Evolutionary conservation across 164 flowering plant genomes (phyloP).

Genomic region (Sextonia rubra): DNA sequence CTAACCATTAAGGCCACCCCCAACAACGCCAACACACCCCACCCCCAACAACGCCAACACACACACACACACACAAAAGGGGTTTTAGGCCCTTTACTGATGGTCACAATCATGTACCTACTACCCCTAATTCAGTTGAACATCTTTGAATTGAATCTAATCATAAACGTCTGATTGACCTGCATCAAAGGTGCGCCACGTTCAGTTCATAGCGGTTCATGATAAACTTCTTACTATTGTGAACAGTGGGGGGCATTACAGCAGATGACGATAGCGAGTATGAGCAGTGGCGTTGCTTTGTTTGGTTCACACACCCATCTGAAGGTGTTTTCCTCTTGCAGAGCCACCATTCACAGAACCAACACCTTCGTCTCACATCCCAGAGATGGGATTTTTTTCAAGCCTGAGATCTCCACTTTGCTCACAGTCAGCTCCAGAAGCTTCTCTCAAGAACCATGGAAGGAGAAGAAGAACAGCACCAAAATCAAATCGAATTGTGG

Average conservation of each 20-base stretch:
- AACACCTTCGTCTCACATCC: neutral
- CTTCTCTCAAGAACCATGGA: neutral
- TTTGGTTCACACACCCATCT: neutral
- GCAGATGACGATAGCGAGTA: constrained; percentile 2
- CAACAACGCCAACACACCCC: too few species aligned
- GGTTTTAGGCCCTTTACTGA: too few species aligned
- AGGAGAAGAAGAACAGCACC: neutral
- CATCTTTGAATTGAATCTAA: too few species aligned
- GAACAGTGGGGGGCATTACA: constrained; percentile 10
- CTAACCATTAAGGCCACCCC: too few species aligned
- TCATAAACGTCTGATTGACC: too few species aligned
- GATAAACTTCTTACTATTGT: too few species aligned
- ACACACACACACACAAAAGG: too few species aligned
- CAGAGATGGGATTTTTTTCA: neutral
- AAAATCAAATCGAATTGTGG: constrained; percentile 3
- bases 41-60: too few species aligned
- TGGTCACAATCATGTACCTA: too few species aligned
- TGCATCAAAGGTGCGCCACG: too few species aligned
- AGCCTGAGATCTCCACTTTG: constrained; percentile 1
- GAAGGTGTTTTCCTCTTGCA: neutral
- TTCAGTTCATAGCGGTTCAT: too few species aligned
- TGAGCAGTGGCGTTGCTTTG: constrained; percentile 7
- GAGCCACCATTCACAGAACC: neutral
- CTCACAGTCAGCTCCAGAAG: constrained; percentile 4
- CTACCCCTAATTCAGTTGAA: too few species aligned